phyloP scores from a whole-genome alignment of 345 rosid genomes.

The Balakata baccata region DNA sequence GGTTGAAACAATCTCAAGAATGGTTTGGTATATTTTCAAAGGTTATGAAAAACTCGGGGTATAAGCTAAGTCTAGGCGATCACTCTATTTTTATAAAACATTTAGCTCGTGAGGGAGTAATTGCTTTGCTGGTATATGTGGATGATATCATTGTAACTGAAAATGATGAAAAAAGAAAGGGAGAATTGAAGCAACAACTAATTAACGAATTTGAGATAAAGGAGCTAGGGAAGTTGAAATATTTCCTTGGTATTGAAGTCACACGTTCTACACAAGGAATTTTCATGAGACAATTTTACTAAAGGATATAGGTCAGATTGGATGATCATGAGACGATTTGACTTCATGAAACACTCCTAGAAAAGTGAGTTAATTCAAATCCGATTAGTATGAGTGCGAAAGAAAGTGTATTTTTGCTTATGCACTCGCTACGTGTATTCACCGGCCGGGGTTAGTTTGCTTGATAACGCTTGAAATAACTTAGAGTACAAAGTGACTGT shows the following conservation, averaged over 20 bases:
- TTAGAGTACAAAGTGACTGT: too few relatives aligned
- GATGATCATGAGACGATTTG: too few relatives aligned
- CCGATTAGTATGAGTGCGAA: too few relatives aligned
- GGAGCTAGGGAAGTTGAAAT: background rate
- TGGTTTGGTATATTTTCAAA: background rate
- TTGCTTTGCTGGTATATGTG: background rate
- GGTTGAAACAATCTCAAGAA: background rate
- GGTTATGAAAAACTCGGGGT: background rate
- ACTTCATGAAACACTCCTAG: too few relatives aligned
- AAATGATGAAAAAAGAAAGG: background rate
- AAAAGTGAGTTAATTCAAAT: too few relatives aligned
- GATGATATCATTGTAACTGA: background rate
- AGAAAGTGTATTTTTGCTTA: too few relatives aligned
- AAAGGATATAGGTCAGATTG: background rate
- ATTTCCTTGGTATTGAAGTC: slow-evolving; percentile 4
- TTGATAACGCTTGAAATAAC: too few relatives aligned
- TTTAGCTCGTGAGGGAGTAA: background rate
- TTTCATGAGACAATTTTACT: background rate
- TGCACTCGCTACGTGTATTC: too few relatives aligned
- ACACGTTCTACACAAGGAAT: background rate
- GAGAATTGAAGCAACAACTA: background rate
- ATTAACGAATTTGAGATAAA: background rate
- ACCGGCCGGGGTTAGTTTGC: too few relatives aligned
- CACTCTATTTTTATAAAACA: background rate
- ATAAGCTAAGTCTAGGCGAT: background rate